Conservation (phyloP, 108 stramenopile species). For the Seminavis robusta region DNA sequence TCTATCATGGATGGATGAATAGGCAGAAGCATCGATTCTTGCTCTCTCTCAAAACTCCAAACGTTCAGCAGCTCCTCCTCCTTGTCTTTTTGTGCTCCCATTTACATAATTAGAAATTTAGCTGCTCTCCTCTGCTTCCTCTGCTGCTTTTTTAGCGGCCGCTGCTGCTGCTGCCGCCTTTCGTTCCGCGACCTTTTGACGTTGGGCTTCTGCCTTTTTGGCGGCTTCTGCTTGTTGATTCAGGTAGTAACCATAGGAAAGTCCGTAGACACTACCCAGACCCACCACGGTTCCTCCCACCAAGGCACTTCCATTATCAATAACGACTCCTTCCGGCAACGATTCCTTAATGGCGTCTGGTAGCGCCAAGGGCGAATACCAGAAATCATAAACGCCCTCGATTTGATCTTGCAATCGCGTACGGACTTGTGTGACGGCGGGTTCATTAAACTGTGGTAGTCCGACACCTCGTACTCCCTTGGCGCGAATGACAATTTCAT, state of each 20-base stretch:
- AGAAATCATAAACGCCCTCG: conserved; percentile 9
- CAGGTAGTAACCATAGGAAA: conserved; percentile 4
- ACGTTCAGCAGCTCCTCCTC: not conserved
- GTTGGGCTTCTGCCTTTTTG: conserved; percentile 1
- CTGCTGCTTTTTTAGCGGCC: not conserved
- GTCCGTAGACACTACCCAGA: conserved; percentile 1
- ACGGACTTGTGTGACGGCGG: not conserved
- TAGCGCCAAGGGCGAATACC: conserved; percentile 1
- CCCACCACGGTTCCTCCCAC: not conserved
- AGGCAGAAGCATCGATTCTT: no score
- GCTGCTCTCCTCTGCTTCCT: not conserved
- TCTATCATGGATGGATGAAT: no score
- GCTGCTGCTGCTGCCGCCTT: not conserved
- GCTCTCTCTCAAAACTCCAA: no score
- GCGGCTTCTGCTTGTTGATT: not conserved
- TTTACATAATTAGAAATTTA: not conserved
- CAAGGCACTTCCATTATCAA: conserved; percentile 3
- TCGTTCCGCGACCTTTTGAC: not conserved
- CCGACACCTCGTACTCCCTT: conserved; percentile 10
- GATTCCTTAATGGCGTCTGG: not conserved
- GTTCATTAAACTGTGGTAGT: not conserved
- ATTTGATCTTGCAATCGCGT: not conserved
- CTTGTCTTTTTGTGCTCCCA: not conserved
- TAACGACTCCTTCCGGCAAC: not conserved
- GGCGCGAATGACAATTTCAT: conserved; percentile 20